Percentiles rank a stretch among this genome's conserved stretches.
phyloP scores from a whole-genome alignment of 2,329 filamentous ascomycete species.

The Cladosporium sp. region DNA sequence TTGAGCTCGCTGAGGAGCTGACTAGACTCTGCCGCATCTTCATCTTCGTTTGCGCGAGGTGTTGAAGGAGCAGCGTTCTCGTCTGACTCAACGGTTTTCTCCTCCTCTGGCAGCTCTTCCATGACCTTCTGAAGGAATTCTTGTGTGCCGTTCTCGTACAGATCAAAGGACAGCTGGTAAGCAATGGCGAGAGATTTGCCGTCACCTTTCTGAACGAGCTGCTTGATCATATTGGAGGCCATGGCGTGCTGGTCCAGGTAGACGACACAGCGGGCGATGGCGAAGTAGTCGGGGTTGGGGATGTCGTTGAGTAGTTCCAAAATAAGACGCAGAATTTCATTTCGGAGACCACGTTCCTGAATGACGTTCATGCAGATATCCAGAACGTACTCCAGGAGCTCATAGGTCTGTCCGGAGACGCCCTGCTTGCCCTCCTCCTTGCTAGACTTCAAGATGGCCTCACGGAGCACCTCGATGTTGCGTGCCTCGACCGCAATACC shows the following conservation, averaged over 20 bases:
- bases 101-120: constrained; percentile 66
- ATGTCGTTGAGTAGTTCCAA: constrained; percentile 95
- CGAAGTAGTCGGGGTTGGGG: constrained; percentile 91
- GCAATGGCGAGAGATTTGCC: constrained; percentile 78
- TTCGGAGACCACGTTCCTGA: constrained; percentile 83
- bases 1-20: constrained; percentile 57
- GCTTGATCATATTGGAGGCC: constrained; percentile 80
- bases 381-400: constrained; percentile 94
- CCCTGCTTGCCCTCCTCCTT: constrained; percentile 75
- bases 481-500: constrained; percentile 95
- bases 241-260: constrained; percentile 91
- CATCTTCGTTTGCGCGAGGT: constrained; percentile 36
- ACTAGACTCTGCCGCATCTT: constrained; percentile 59
- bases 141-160: constrained; percentile 98
- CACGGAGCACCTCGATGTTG: constrained; percentile 81
- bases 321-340: constrained; percentile 82
- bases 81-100: constrained; percentile 41
- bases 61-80: constrained; percentile 42
- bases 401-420: constrained; percentile 69
- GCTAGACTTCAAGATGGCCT: constrained; percentile 84
- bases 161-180: constrained; percentile 96
- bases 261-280: constrained; percentile 95
- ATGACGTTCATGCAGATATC: constrained; percentile 98
- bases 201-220: constrained; percentile 78
- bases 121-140: constrained; percentile 92